Percentiles rank a stretch among this genome's conserved stretches.
Evolutionary conservation across 1,284 basidiomycete species (phyloP).

Genomic region (Cutaneotrichosporon cyanovorans): DNA sequence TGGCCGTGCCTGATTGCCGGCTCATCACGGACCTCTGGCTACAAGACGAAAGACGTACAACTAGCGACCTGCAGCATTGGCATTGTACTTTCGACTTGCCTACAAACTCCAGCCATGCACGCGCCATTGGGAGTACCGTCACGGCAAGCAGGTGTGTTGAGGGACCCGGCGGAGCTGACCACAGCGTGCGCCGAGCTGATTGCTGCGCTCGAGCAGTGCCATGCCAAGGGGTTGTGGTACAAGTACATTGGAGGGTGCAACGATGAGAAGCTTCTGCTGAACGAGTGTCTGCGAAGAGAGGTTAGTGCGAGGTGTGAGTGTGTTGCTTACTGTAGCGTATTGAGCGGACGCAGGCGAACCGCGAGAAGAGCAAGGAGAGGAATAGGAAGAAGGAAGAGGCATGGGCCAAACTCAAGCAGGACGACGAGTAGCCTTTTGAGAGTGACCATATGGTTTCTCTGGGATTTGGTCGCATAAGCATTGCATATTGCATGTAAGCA

Average conservation of each 20-base stretch:
- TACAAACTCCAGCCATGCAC: constrained; percentile 28
- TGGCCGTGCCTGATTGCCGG: neutral
- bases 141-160: constrained; percentile 31
- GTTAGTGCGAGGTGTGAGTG: constrained; percentile 46
- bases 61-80: no score
- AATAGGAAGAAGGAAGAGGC: constrained; percentile 40
- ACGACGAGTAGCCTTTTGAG: constrained; percentile 4
- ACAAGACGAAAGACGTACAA: no score
- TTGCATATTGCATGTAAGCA: no score
- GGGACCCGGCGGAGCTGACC: neutral
- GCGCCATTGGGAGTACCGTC: constrained; percentile 37
- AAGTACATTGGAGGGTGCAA: constrained; percentile 54
- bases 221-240: constrained; percentile 28
- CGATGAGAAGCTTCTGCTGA: constrained; percentile 60
- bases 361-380: constrained; percentile 58
- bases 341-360: constrained; percentile 60
- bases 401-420: constrained; percentile 33
- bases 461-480: no score
- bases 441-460: no score
- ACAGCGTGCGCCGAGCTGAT: constrained; percentile 42
- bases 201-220: constrained; percentile 39
- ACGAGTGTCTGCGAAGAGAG: constrained; percentile 67
- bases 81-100: no score
- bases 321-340: constrained; percentile 51
- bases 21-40: no score